Percentiles rank a stretch among this genome's conserved stretches.
These are phyloP conservation scores for Eucalyptus polybractea DNA, from an alignment of 345 rosid genomes.

Conservation along the genomic window DNA sequence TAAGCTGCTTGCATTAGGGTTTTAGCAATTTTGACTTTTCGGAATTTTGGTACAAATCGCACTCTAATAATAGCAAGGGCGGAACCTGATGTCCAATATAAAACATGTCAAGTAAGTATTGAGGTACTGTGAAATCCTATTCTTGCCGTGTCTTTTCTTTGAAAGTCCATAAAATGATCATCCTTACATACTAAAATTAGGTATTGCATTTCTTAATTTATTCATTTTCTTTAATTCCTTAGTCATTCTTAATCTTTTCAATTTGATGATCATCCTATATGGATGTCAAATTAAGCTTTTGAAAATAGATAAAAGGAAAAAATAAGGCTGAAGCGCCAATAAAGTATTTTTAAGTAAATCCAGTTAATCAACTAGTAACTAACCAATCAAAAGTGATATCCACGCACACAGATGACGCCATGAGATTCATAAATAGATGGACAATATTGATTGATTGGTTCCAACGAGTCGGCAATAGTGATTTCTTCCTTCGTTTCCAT, in stretches of 20 bases:
- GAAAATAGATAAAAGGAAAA: not conserved
- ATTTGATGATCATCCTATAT: not conserved
- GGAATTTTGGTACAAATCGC: not conserved
- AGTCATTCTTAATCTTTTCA: not conserved
- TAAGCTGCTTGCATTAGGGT: not conserved
- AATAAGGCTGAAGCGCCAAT: accelerated
- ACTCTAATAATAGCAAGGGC: not conserved
- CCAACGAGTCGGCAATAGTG: not conserved
- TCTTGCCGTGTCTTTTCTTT: not conserved
- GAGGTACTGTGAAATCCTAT: not conserved
- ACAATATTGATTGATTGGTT: not conserved
- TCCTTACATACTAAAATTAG: not conserved
- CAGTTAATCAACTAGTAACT: not conserved
- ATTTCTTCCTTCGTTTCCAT: not conserved
- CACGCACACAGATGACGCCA: not conserved
- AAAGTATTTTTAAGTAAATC: not conserved
- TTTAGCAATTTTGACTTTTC: not conserved
- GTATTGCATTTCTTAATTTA: not conserved
- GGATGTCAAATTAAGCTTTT: not conserved
- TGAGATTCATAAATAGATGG: not conserved
- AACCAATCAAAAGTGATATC: not conserved
- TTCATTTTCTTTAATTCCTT: not conserved
- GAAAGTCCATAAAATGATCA: not conserved
- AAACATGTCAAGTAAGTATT: not conserved
- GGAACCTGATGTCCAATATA: not conserved